phyloP scores from a whole-genome alignment of 2,329 filamentous ascomycete genomes.

The Sclerotinia subarctica region DNA sequence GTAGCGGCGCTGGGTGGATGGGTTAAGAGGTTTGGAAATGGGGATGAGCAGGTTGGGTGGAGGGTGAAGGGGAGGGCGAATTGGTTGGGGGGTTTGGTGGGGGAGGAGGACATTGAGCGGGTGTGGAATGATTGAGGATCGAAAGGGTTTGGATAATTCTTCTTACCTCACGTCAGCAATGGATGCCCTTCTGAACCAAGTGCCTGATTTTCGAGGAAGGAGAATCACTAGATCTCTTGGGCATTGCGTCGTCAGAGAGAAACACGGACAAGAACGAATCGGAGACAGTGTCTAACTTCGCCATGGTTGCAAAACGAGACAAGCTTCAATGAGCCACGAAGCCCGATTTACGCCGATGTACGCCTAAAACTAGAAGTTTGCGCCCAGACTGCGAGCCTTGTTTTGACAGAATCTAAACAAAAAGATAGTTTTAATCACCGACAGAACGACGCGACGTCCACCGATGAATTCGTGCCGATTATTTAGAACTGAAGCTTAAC shows the following conservation, averaged over 20 bases:
- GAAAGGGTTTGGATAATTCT: background rate
- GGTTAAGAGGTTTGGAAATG: constrained; percentile 44
- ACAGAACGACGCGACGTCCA: background rate
- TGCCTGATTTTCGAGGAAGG: background rate
- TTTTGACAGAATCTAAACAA: background rate
- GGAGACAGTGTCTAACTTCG: background rate
- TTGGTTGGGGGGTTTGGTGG: constrained; percentile 60
- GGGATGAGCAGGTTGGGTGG: constrained; percentile 42
- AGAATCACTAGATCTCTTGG: background rate
- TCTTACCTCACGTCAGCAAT: background rate
- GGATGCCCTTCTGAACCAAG: background rate
- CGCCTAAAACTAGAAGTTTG: background rate
- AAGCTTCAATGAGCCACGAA: too few relatives aligned
- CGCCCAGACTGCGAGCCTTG: background rate
- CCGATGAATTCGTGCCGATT: background rate
- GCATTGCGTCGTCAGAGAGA: background rate
- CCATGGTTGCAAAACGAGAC: background rate
- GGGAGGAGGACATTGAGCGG: constrained; percentile 36
- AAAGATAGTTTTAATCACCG: background rate
- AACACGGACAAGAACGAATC: background rate
- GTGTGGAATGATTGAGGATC: constrained; percentile 28
- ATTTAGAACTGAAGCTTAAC: background rate
- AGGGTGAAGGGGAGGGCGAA: constrained; percentile 57
- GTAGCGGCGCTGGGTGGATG: constrained; percentile 65
- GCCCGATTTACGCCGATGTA: background rate